Evolutionary conservation across 768 basidiomycete species (phyloP).

Genomic region (Naematelia aurantialba): DNA sequence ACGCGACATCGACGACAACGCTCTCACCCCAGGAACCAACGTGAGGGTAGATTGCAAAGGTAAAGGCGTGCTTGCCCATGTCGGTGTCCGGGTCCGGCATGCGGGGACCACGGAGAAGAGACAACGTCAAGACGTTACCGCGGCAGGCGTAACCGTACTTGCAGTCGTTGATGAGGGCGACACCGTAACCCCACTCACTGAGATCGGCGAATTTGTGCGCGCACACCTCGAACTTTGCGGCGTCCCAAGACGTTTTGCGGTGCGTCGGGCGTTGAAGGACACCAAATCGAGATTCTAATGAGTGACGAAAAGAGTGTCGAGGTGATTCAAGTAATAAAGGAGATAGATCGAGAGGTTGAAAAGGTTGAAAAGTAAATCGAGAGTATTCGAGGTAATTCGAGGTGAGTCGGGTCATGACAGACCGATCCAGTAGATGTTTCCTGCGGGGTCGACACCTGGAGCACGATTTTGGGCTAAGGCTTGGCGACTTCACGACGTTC

Average conservation of each 20-base stretch:
- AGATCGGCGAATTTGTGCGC: slow-evolving; percentile 68
- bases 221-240: slow-evolving; percentile 79
- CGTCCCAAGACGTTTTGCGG: slow-evolving; percentile 80
- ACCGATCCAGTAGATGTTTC: too few relatives aligned
- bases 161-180: slow-evolving; percentile 88
- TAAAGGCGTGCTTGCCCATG: slow-evolving; percentile 64
- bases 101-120: slow-evolving; percentile 83
- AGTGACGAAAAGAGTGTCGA: too few relatives aligned
- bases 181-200: slow-evolving; percentile 76
- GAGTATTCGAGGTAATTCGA: too few relatives aligned
- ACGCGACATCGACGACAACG: slow-evolving; percentile 59
- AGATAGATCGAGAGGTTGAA: too few relatives aligned
- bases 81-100: slow-evolving; percentile 53
- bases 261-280: slow-evolving; percentile 84
- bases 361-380: too few relatives aligned
- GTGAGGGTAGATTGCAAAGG: slow-evolving; percentile 87
- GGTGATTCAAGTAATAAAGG: too few relatives aligned
- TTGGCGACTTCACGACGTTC: too few relatives aligned
- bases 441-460: too few relatives aligned
- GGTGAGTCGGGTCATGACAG: too few relatives aligned
- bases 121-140: slow-evolving; percentile 81
- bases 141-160: slow-evolving; percentile 84
- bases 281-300: slow-evolving; percentile 93
- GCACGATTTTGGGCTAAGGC: too few relatives aligned
- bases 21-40: slow-evolving; percentile 82